Evolutionary conservation across 2,329 filamentous ascomycete species (phyloP).

Genomic region (Stagonosporopsis tanaceti): DNA sequence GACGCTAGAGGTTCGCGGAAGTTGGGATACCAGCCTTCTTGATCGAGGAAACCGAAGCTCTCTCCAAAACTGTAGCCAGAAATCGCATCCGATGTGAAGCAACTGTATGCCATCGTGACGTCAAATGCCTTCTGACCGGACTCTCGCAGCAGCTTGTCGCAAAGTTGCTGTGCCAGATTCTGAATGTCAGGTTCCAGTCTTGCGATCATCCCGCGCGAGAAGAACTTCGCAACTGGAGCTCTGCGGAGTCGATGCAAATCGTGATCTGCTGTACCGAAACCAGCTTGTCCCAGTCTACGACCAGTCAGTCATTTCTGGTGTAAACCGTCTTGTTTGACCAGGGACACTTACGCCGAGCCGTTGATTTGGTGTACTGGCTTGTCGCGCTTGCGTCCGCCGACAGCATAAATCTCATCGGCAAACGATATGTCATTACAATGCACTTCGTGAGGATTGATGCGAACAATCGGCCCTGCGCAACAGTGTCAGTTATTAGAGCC

Average conservation of each 20-base stretch:
- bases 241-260: conserved; percentile 45
- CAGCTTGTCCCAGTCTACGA: conserved; percentile 29
- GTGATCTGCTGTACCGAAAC: conserved; percentile 37
- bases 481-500: not conserved
- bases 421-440: conserved; percentile 43
- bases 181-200: conserved; percentile 36
- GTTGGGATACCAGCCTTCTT: conserved; percentile 37
- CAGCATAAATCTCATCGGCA: conserved; percentile 41
- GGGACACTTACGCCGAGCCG: conserved; percentile 31
- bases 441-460: conserved; percentile 45
- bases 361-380: conserved; percentile 40
- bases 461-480: conserved; percentile 41
- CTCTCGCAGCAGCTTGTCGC: conserved; percentile 34
- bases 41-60: conserved; percentile 35
- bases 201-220: conserved; percentile 41
- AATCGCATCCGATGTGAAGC: conserved; percentile 37
- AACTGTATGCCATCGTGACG: conserved; percentile 38
- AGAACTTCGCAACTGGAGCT: conserved; percentile 46
- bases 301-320: not conserved
- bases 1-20: conserved; percentile 33
- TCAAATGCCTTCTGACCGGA: conserved; percentile 31
- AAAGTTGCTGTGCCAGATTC: conserved; percentile 31
- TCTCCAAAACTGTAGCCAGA: conserved; percentile 36
- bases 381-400: conserved; percentile 34
- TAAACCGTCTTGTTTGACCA: not conserved